These are phyloP conservation scores for Cyberlindnera meyerae DNA, from an alignment of 805 yeast species.

Conservation along the genomic window DNA sequence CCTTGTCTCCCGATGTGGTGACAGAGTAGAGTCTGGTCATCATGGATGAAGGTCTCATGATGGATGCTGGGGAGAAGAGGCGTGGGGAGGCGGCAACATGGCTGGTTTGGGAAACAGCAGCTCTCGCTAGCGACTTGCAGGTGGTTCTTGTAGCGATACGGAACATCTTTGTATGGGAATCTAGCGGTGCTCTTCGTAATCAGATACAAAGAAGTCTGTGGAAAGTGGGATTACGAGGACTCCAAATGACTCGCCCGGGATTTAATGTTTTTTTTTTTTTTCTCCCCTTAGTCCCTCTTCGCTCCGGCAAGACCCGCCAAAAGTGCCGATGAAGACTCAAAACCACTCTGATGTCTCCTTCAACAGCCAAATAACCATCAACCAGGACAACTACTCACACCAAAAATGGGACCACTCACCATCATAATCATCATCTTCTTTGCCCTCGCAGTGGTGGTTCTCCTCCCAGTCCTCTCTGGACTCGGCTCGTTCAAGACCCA, in stretches of 20 bases:
- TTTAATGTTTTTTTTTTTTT: too few relatives aligned
- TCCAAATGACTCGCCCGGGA: too few relatives aligned
- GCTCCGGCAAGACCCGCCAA: not conserved
- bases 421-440: slow-evolving; percentile 37
- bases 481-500: slow-evolving; percentile 37
- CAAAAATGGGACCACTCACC: slow-evolving; percentile 4
- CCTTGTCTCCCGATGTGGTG: slow-evolving; percentile 49
- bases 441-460: slow-evolving; percentile 35
- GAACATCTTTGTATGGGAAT: too few relatives aligned
- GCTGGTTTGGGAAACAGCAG: too few relatives aligned
- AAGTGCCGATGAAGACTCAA: too few relatives aligned
- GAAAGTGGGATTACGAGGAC: not conserved
- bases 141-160: not conserved
- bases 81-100: too few relatives aligned
- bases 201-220: too few relatives aligned
- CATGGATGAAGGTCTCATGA: slow-evolving; percentile 2
- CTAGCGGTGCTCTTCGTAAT: too few relatives aligned
- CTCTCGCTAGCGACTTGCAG: too few relatives aligned
- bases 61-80: not conserved
- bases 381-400: not conserved
- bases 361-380: too few relatives aligned
- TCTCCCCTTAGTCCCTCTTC: not conserved
- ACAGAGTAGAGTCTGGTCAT: slow-evolving; percentile 13
- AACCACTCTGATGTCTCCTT: too few relatives aligned
- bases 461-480: slow-evolving; percentile 48